Conservation (phyloP, 108 stramenopile species). For the Stephanodiscus triporus region DNA sequence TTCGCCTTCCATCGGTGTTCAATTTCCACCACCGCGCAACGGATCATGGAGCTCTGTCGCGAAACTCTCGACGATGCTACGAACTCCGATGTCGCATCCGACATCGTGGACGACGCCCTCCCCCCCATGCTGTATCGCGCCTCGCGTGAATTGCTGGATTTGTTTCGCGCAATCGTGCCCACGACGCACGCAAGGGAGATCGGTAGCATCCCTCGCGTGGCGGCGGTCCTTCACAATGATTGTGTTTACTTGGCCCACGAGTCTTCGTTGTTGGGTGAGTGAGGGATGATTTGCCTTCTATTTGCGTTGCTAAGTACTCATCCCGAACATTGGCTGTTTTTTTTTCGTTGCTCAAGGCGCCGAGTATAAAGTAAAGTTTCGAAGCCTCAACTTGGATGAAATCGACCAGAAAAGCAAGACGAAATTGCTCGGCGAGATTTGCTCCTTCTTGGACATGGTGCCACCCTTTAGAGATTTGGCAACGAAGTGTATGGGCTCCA, state of each 20-base stretch:
- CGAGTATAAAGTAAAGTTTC: constrained; percentile 70
- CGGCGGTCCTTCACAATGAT: constrained; percentile 85
- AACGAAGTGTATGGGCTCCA: constrained; percentile 66
- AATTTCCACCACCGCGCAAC: constrained; percentile 67
- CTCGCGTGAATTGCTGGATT: constrained; percentile 70
- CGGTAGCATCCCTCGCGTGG: constrained; percentile 71
- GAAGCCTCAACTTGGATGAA: constrained; percentile 6
- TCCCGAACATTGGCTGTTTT: not conserved
- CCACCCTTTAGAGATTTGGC: constrained; percentile 85
- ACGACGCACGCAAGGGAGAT: constrained; percentile 65
- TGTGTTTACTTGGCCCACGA: constrained; percentile 77
- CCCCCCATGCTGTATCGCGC: constrained; percentile 71
- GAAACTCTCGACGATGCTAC: constrained; percentile 73
- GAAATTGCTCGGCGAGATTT: constrained; percentile 56
- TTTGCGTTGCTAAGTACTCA: not conserved
- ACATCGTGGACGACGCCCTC: constrained; percentile 43
- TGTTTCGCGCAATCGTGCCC: constrained; percentile 82
- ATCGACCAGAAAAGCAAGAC: constrained; percentile 40
- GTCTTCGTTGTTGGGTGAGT: constrained; percentile 70
- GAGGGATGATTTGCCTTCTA: not conserved
- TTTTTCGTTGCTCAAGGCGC: constrained; percentile 18
- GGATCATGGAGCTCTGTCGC: constrained; percentile 59
- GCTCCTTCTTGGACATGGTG: constrained; percentile 86
- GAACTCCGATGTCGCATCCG: constrained; percentile 20
- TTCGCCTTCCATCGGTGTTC: constrained; percentile 70